phyloP scores from a whole-genome alignment of 2,329 filamentous ascomycete genomes.

The Hymenoscyphus scutula region DNA sequence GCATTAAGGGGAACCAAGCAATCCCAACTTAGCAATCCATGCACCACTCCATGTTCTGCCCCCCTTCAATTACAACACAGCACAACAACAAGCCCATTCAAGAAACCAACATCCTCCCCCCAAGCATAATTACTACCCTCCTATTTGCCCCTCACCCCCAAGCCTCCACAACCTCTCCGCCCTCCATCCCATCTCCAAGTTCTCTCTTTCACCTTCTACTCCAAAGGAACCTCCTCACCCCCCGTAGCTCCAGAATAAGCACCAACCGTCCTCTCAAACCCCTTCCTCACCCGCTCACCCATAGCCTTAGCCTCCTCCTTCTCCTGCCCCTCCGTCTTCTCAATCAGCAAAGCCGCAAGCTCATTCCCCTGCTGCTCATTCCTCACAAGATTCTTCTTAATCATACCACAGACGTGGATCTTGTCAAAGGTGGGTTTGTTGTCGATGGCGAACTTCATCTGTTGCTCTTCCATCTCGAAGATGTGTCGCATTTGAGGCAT shows the following conservation, averaged over 20 bases:
- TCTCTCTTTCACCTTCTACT: slow-evolving; percentile 25
- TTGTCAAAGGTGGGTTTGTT: slow-evolving; percentile 23
- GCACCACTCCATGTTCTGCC: background rate
- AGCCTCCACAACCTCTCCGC: too few relatives aligned
- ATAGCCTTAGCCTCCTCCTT: slow-evolving; percentile 4
- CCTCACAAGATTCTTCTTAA: background rate
- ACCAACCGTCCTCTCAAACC: slow-evolving; percentile 11
- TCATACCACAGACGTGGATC: slow-evolving; percentile 13
- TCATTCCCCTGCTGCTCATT: background rate
- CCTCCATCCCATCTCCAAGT: background rate
- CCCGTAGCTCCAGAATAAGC: slow-evolving; percentile 24
- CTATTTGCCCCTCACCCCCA: too few relatives aligned
- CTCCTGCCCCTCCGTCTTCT: background rate
- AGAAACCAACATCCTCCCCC: background rate
- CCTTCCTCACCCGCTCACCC: background rate
- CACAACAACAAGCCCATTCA: background rate
- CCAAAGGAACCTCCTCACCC: slow-evolving; percentile 30
- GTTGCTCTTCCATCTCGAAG: slow-evolving; percentile 29
- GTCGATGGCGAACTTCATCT: slow-evolving; percentile 26
- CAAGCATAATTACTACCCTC: background rate
- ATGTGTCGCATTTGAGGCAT: slow-evolving; percentile 28
- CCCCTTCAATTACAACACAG: background rate
- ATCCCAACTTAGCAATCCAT: background rate
- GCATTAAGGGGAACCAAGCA: background rate
- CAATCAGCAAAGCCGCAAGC: background rate